phyloP scores from a whole-genome alignment of 2,329 filamentous ascomycete genomes.

The Aspergillus fumigatus region DNA sequence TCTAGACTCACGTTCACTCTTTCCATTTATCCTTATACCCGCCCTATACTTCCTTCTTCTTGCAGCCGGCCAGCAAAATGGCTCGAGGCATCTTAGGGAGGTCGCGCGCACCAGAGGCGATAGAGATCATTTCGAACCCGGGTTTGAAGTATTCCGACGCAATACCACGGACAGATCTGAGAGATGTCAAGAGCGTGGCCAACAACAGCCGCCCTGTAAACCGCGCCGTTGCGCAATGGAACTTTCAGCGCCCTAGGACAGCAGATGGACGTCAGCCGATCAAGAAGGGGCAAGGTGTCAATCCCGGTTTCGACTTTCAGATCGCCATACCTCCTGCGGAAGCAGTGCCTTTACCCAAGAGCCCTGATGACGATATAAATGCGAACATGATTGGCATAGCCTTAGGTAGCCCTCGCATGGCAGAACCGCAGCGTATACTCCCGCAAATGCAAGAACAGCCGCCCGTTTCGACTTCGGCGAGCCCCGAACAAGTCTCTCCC shows the following conservation, averaged over 20 bases:
- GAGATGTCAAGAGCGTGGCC: constrained; percentile 10
- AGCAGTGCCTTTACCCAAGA: constrained; percentile 12
- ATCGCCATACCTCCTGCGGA: constrained; percentile 25
- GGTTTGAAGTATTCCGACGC: constrained; percentile 30
- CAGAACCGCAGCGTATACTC: constrained; percentile 14
- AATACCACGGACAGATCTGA: constrained; percentile 28
- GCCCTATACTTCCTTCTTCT: constrained; percentile 6
- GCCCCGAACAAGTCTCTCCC: constrained; percentile 3
- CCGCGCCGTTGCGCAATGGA: constrained; percentile 8
- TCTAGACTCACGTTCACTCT: constrained; percentile 3
- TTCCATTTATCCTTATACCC: constrained; percentile 2
- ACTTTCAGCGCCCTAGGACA: constrained; percentile 18
- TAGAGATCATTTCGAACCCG: constrained; percentile 28
- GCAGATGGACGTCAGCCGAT: constrained; percentile 14
- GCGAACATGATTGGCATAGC: constrained; percentile 65
- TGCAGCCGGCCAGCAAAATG: constrained; percentile 16
- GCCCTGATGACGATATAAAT: constrained; percentile 20
- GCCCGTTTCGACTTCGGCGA: constrained; percentile 11
- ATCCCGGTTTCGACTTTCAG: constrained; percentile 28
- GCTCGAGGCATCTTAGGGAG: constrained; percentile 24
- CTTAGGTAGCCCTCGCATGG: constrained; percentile 60
- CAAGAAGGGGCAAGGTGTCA: constrained; percentile 12
- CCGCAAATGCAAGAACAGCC: constrained; percentile 13
- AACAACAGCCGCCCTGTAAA: constrained; percentile 9
- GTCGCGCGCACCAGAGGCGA: constrained; percentile 23